phyloP scores from a whole-genome alignment of 164 flowering plant species.

The Chimonanthus praecox region DNA sequence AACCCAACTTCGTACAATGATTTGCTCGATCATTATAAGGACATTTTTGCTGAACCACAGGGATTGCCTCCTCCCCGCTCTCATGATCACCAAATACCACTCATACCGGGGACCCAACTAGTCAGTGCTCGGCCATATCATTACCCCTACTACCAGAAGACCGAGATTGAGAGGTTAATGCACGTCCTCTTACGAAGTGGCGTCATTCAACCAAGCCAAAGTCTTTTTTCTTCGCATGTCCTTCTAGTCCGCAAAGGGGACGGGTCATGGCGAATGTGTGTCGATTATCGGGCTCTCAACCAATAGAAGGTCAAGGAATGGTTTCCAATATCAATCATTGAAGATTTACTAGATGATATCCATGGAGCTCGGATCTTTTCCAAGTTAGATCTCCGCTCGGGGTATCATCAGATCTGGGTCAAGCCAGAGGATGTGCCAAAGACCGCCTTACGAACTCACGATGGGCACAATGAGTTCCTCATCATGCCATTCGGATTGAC shows the following conservation, averaged over 20 bases:
- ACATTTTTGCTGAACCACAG: background rate
- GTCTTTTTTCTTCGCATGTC: background rate
- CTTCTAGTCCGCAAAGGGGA: background rate
- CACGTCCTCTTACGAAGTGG: background rate
- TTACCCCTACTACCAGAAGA: background rate
- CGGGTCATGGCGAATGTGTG: background rate
- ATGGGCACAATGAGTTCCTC: background rate
- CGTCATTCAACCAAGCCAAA: background rate
- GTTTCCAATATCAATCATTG: background rate
- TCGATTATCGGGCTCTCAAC: background rate
- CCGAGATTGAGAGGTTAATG: background rate
- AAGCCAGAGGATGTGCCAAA: background rate
- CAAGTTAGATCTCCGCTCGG: background rate
- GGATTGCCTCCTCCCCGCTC: background rate
- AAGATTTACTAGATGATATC: background rate
- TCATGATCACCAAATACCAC: background rate
- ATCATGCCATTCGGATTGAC: slow-evolving; percentile 3
- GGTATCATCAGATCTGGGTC: slow-evolving; percentile 1
- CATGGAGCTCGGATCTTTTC: background rate
- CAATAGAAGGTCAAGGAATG: background rate
- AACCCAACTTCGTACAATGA: background rate
- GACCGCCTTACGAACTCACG: background rate
- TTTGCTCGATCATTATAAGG: background rate
- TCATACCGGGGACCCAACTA: background rate
- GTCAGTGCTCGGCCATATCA: background rate